Percentiles rank a stretch among this genome's conserved stretches.
Evolutionary conservation across 75 land plant genomes (phyloP).

Genomic region (Pseudotsuga menziesii): DNA sequence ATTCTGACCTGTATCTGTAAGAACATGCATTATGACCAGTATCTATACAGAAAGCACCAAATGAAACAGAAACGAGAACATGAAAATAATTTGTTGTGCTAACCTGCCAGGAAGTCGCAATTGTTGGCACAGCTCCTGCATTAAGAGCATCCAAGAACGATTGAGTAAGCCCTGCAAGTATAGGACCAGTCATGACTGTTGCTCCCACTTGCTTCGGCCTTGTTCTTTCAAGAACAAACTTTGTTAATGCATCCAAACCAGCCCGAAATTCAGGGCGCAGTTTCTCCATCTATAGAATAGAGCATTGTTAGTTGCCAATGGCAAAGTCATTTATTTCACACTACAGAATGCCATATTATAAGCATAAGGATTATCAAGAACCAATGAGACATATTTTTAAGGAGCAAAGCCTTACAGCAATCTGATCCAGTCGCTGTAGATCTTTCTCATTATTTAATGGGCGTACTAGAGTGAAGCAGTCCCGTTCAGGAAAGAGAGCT

Average conservation of each 20-base stretch:
- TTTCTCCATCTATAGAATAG: slow-evolving; percentile 66
- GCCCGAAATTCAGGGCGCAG: slow-evolving; percentile 83
- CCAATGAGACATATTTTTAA: neutral
- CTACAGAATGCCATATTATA: too few species aligned
- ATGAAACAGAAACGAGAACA: neutral
- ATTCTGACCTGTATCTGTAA: neutral
- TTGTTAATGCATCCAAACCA: slow-evolving; percentile 85
- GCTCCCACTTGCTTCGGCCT: slow-evolving; percentile 94
- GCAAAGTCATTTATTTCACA: neutral
- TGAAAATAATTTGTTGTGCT: neutral
- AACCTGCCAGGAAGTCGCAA: slow-evolving; percentile 99
- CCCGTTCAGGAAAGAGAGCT: slow-evolving; percentile 93
- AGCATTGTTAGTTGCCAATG: neutral
- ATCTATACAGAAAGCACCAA: neutral
- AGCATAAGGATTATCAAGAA: neutral
- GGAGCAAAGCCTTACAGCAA: slow-evolving; percentile 44
- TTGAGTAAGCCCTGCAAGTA: slow-evolving; percentile 84
- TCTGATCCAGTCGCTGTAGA: slow-evolving; percentile 89
- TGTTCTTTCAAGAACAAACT: slow-evolving; percentile 89
- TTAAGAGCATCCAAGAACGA: slow-evolving; percentile 91
- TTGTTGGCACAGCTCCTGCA: slow-evolving; percentile 98
- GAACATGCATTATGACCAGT: neutral
- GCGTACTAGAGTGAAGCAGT: slow-evolving; percentile 89
- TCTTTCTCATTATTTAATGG: slow-evolving; percentile 88
- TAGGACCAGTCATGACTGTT: slow-evolving; percentile 89